Base-by-base conservation (phyloP, 75 land plant genomes). In the Isoetes taiwanensis region DNA sequence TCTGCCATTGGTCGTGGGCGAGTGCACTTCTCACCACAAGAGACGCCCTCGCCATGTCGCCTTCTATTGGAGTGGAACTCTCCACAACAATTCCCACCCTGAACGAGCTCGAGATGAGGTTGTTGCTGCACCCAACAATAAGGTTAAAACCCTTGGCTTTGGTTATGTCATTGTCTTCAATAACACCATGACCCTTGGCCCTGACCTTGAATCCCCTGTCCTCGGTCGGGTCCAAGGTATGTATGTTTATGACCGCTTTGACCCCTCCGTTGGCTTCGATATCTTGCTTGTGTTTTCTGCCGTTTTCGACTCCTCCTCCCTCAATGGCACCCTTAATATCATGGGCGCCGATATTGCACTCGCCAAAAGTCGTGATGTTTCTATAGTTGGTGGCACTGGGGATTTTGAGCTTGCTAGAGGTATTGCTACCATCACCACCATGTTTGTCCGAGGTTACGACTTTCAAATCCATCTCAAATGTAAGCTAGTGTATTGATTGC, bases 331-430 rank as follows among this genome's bases (percentile, higher is more conserved):
- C 12, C 16, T 46, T 8, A 46, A 46, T 23, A 19, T 8, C 50
- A 46, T 46, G 50, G 50, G 50, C 16, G 50, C 50, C 12, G 50
- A 46, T 46, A 6, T 46, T 46, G 25, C 23, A 6, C 50, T 46
- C 4, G 50, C 50, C 25, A 19, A 19, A 6, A 46, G 50, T 23
- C 16, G 50, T 16, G 50, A 46, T n/a, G 25, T 46, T n/a, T 46
- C 50, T 5, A 23, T 46, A 4, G 50, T 46, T 6, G 50, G 50
- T 4, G 50, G 50, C 16, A 46, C 50, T 8, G 50, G 50, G 5
- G 50, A 46, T n/a, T 46, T 46, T 16, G 50, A 46, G 50, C 16
- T 46, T 16, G 50, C 50, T 5, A 19, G 50, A 6, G 50, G 50
- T 16, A 46, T 46, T n/a, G 50, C 50, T 6, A 46, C 5, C 16